Conservation (phyloP, 192 early-diverging fungal genomes). For the Geosiphon pyriformis region DNA sequence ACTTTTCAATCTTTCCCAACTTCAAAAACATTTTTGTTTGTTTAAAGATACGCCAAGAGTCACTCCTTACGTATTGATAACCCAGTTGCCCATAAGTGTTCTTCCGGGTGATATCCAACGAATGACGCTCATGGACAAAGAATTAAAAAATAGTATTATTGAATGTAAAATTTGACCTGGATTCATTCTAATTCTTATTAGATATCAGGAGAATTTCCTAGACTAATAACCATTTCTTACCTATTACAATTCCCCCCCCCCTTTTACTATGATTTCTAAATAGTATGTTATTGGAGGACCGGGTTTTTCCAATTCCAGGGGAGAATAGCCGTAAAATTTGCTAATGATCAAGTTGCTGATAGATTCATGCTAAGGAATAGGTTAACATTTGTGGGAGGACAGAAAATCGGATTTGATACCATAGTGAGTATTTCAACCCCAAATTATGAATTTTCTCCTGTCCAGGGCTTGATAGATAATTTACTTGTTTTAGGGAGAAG, state of each 20-base stretch:
- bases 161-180: neutral
- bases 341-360: neutral
- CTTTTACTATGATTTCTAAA: no score
- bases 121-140: no score
- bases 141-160: no score
- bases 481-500: neutral
- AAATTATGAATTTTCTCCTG: neutral
- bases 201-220: neutral
- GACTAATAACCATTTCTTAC: neutral
- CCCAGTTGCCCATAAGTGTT: neutral
- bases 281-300: neutral
- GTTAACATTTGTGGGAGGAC: neutral
- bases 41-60: no score
- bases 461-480: neutral
- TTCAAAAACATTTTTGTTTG: no score
- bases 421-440: neutral
- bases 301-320: neutral
- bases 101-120: neutral
- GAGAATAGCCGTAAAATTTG: neutral
- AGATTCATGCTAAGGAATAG: neutral
- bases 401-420: neutral
- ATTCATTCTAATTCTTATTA: neutral
- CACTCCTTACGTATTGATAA: neutral
- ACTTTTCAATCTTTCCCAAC: no score
- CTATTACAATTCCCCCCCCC: no score